Evolutionary conservation across 441 rosid genomes (phyloP), one percentile per base, ranked within the genome.

Genomic region (Pelargonium myrrhifolium): DNA sequence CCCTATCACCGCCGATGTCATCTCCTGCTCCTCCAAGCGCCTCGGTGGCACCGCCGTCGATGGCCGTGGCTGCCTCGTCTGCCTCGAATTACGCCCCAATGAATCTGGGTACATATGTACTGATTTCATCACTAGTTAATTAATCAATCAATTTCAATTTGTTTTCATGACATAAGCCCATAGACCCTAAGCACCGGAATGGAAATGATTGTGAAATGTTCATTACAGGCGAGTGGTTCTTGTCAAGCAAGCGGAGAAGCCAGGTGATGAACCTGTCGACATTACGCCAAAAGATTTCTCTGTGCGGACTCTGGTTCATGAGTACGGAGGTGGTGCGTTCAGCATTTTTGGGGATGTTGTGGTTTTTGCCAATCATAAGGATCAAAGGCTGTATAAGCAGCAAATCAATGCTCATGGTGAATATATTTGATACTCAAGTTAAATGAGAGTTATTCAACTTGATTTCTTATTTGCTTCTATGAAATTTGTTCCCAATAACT

Each of bases 261-360:
- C 81, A 10, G 97, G 85, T 40, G 89, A 78, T 17, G 83, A 75
- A 75, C 77, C 89, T 2, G 65, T 56, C 9, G 96, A 91, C 79
- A 72, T 91, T n/a, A 93, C 96, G 0, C 96, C 96, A 0, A 84
- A 86, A 71, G 97, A 93, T 39, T 91, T 81, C 67, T 77, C 82
- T 1, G 99, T 88, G 63, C 81, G 97, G 73, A 85, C 96, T 5
- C 62, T 88, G 14, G 85, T 90, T 15, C 99, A 89, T 79, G 97
- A 93, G 66, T 89, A 87, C 18, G 99, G 99, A 42, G 97, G 99
- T 56, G 99, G 99, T 42, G 97, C 95, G 1, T 93, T 93, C 68
- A 65, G 76, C 37, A 68, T 88, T 67, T 86, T 80, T 0, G 85
- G 80, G 42, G 86, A 89, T 15, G 67, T 78, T 2, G 80, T 89